phyloP scores from a whole-genome alignment of 768 basidiomycete species.

The Podaxis carcinomalis region DNA sequence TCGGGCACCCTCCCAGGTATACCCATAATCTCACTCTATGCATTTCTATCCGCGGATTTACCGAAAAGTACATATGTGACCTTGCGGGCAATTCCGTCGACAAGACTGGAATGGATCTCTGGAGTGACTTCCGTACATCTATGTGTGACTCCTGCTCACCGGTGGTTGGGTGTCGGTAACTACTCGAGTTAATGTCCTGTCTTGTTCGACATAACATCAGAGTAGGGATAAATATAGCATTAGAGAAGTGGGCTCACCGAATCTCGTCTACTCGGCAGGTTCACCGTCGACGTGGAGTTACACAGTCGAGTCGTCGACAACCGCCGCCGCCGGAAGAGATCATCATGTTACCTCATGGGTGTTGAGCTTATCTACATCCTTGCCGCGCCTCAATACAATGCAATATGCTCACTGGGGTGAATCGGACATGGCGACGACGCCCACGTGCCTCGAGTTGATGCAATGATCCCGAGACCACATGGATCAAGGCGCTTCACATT shows the following conservation, averaged over 20 bases:
- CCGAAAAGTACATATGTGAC: neutral
- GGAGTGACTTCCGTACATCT: neutral
- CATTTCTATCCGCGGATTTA: neutral
- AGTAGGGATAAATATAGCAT: neutral
- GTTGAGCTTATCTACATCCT: neutral
- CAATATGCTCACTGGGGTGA: neutral
- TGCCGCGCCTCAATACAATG: neutral
- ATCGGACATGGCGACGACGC: neutral
- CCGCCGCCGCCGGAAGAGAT: neutral
- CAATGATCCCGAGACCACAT: neutral
- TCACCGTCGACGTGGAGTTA: neutral
- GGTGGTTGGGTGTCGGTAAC: neutral
- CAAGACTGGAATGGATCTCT: neutral
- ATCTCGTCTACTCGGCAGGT: neutral
- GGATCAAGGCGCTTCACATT: neutral
- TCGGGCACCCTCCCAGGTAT: neutral
- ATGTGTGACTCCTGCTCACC: too few species aligned
- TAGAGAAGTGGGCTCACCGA: neutral
- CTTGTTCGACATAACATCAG: neutral
- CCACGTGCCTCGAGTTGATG: neutral
- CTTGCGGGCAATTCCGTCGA: neutral
- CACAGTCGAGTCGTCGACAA: neutral
- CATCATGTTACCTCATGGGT: neutral
- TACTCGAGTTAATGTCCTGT: neutral
- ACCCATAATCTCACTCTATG: neutral